phyloP scores from a whole-genome alignment of 805 yeast species.

The Myxozyma melibiosi region DNA sequence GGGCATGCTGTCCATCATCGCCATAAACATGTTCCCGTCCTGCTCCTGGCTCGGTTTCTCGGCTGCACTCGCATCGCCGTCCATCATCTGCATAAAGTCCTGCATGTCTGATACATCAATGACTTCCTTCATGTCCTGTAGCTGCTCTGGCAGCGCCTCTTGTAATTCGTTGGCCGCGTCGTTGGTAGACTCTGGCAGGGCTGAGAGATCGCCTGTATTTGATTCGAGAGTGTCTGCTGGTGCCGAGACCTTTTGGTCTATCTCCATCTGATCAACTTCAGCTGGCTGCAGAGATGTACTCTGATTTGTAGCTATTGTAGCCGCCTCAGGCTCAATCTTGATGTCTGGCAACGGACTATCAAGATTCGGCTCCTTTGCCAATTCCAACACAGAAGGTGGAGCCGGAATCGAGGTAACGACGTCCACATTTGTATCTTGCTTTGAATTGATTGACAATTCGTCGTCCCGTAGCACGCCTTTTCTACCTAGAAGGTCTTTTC shows the following conservation, averaged over 20 bases:
- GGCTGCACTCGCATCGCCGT: neutral
- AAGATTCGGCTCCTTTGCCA: neutral
- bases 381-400: neutral
- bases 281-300: too few species aligned
- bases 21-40: neutral
- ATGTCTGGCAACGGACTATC: too few species aligned
- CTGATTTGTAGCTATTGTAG: too few species aligned
- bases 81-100: constrained; percentile 25
- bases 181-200: neutral
- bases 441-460: neutral
- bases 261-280: too few species aligned
- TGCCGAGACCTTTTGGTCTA: too few species aligned
- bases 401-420: constrained; percentile 1
- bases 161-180: neutral
- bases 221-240: too few species aligned
- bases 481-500: constrained; percentile 1
- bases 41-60: neutral
- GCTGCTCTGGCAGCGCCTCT: neutral
- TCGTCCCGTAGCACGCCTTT: constrained; percentile 3
- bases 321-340: too few species aligned
- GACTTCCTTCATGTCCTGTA: neutral
- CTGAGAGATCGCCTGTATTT: too few species aligned
- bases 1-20: constrained; percentile 5
- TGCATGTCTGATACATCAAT: constrained; percentile 8
- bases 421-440: neutral